Evolutionary conservation across 306 rosid genomes (phyloP), one percentile per base, ranked within the genome.

Genomic region (Quercus robur): DNA sequence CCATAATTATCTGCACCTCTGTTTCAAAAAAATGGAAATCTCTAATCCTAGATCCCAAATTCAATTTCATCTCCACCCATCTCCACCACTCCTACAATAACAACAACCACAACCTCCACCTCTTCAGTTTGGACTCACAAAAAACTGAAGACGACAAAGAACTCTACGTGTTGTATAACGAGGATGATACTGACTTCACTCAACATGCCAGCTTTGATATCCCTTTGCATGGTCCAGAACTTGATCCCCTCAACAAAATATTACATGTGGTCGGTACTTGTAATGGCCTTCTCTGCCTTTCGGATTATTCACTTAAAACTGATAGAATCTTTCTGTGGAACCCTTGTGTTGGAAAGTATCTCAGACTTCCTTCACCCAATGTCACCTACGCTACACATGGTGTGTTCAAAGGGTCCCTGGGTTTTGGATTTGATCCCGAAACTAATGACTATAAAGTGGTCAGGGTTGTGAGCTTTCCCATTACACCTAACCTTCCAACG

Each of bases 361-460:
- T 80, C 10, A 56, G n/a, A 3, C 83, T 84, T 38, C 84, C 87
- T 0, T 11, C 38, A 44, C 87, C 78, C 54, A 52, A 2, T 3
- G 57, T 30, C 0, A 30, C 71, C 10, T 41, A 63, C 44, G 6
- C 19, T 38, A 26, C 12, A 28, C 69, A 62, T 62, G 69, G 33
- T 7, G 33, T 11, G 2, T 62, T 21, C 5, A 0, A 2, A 49
- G 61, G 46, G 25, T 17, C 2, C 15, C 31, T 80, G 8, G 81
- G 59, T 15, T 76, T 84, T 25, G 84, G 73, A n/a, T 84, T 84
- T 28, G 87, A 80, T 80, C 33, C 81, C 6, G 4, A 3, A 3
- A 31, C 23, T 0, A 11, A 26, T 30, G 84, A 80, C 19, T 80
- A 56, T n/a, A 79, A 80, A 66, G 79, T 84, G 0, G 81, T 84